These are phyloP conservation scores for Phytophthora tentaculata DNA, from an alignment of 352 stramenopile genomes.

Conservation along the genomic window DNA sequence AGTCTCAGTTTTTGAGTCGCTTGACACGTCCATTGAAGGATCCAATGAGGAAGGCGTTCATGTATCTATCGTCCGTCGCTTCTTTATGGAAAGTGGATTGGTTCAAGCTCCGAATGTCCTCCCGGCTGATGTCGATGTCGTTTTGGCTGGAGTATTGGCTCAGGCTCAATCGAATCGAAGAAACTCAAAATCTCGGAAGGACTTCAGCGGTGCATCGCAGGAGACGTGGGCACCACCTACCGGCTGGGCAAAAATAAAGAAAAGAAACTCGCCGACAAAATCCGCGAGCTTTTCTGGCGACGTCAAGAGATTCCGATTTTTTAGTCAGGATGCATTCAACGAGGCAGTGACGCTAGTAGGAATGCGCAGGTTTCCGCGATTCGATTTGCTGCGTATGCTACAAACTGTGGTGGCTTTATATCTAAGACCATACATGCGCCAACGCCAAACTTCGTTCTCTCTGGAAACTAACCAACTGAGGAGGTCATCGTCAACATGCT, in stretches of 20 bases:
- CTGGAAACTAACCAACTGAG: constrained; percentile 14
- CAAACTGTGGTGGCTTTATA: constrained; percentile 64
- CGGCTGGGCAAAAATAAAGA: constrained; percentile 35
- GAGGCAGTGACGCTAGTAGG: constrained; percentile 72
- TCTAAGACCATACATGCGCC: constrained; percentile 45
- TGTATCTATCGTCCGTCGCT: constrained; percentile 66
- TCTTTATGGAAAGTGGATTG: constrained; percentile 69
- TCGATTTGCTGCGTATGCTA: constrained; percentile 55
- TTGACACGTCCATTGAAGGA: constrained; percentile 56
- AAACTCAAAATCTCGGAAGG: constrained; percentile 57
- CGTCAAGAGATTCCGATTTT: constrained; percentile 62
- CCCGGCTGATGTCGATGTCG: constrained; percentile 68
- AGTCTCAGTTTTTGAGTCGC: constrained; percentile 46
- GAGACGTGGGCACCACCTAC: constrained; percentile 22
- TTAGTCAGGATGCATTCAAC: constrained; percentile 73
- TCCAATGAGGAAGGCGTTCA: constrained; percentile 52
- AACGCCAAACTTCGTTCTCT: constrained; percentile 13
- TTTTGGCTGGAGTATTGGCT: constrained; percentile 66
- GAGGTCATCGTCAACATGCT: constrained; percentile 16
- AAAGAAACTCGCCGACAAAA: constrained; percentile 12
- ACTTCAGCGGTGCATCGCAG: constrained; percentile 37
- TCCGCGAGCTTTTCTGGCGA: constrained; percentile 21
- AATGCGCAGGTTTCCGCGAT: constrained; percentile 65
- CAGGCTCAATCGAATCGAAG: constrained; percentile 62
- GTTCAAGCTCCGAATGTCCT: constrained; percentile 54